Base-by-base conservation (phyloP, 129 eudicot genomes). In the Silybum marianum region DNA sequence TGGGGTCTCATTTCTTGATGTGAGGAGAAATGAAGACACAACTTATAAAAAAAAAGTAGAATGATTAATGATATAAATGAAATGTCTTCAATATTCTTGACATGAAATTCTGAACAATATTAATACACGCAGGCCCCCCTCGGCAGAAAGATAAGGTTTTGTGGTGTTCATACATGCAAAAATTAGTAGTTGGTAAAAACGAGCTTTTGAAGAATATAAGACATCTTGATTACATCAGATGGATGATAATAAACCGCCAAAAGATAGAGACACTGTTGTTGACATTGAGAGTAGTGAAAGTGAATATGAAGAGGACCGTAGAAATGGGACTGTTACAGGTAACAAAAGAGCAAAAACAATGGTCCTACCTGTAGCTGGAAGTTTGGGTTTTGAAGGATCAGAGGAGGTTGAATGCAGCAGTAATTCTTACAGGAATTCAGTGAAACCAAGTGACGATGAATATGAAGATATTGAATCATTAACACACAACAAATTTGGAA, bases 221-320 rank as follows among this genome's bases (percentile, higher is more conserved):
- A 18, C 54, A 36, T 72, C 36, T 7, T 23, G 42, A 73, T 73
- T 58, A 69, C 83, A 72, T 87, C 83, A 75, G 23, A 90, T 90
- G 95, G 95, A 85, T 71, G 51, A 82, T 42, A 81, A 77, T 21
- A 81, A 78, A 51, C 65, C 72, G 22, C 72, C 26, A 36, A 87
- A 83, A 60, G 87, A 84, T 36, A 71, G 73, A 51, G 95, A 86
- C 44, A 48, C 79, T 65, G 21, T 82, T n/a, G 76, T 87, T 7
- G 89, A 87, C 78, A 83, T 91, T 36, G 91, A 83, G 81, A 87
- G 81, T 78, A 89, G 92, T 81, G 89, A 78, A 51, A 82, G 84
- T 48, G 87, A 79, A 77, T 26, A 30, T 54, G 88, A 75, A 83
- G 85, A 82, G 19, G 88, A 86, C 22, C 69, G 18, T 58, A 79